Evolutionary conservation across 305 asterid species (phyloP).

Genomic region (Rubia tinctorum): DNA sequence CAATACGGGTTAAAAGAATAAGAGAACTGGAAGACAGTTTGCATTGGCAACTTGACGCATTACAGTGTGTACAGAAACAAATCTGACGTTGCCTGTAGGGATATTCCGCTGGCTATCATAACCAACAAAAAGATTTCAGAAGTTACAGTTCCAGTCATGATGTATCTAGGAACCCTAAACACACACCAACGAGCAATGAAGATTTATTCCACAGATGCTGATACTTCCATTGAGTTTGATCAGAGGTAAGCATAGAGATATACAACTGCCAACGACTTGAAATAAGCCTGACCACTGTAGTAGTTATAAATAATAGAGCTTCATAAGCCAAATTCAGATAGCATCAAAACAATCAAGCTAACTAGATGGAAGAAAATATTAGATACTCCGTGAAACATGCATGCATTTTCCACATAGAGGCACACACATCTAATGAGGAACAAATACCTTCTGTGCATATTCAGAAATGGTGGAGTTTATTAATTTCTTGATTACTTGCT

Average conservation of each 20-base stretch:
- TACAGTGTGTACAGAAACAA: background rate
- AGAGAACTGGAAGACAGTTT: background rate
- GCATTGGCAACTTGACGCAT: background rate
- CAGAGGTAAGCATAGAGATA: background rate
- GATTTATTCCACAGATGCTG: background rate
- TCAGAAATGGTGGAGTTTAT: constrained; percentile 38
- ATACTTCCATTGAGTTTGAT: background rate
- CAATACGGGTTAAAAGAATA: background rate
- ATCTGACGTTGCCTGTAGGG: background rate
- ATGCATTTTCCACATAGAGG: background rate
- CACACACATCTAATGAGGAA: background rate
- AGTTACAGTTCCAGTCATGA: too few species aligned
- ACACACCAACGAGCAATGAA: background rate
- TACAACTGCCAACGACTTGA: background rate
- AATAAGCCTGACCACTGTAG: background rate
- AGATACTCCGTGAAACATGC: background rate
- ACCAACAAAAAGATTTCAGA: too few species aligned
- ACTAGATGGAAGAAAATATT: background rate
- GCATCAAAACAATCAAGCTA: background rate
- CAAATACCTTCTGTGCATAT: constrained; percentile 40
- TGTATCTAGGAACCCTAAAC: too few species aligned
- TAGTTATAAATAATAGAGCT: background rate
- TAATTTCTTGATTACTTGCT: constrained; percentile 46
- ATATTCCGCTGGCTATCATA: too few species aligned
- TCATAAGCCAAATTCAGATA: background rate